These are phyloP conservation scores for Fusarium nelsonii DNA, from an alignment of 2,329 filamentous ascomycete species.

Conservation along the genomic window DNA sequence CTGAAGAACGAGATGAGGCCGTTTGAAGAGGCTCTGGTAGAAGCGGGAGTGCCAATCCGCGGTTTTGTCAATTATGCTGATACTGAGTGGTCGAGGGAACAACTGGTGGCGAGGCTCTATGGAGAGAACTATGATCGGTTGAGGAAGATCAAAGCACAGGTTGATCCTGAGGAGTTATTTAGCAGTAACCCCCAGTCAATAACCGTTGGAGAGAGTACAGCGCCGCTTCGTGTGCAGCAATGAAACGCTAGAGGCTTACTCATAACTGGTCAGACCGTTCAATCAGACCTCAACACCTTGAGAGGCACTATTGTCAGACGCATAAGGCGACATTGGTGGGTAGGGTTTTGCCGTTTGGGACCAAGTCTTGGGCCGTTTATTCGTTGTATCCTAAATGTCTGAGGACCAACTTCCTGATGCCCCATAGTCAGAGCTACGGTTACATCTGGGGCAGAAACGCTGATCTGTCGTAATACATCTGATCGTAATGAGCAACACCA, in stretches of 20 bases:
- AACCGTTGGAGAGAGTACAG: background rate
- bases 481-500: background rate
- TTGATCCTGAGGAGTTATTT: slow-evolving; percentile 36
- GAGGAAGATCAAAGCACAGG: slow-evolving; percentile 24
- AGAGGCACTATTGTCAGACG: too few relatives aligned
- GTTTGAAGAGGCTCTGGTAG: slow-evolving; percentile 28
- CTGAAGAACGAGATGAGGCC: slow-evolving; percentile 32
- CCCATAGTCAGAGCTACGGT: background rate
- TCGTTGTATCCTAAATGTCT: too few relatives aligned
- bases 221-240: background rate
- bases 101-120: slow-evolving; percentile 37
- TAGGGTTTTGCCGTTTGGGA: too few relatives aligned
- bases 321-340: too few relatives aligned
- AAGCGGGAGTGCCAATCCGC: slow-evolving; percentile 24
- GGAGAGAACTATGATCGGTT: slow-evolving; percentile 34
- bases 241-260: too few relatives aligned
- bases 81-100: slow-evolving; percentile 25
- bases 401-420: too few relatives aligned
- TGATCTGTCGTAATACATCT: background rate
- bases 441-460: background rate
- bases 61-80: slow-evolving; percentile 45
- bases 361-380: too few relatives aligned
- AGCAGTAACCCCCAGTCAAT: slow-evolving; percentile 31
- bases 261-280: too few relatives aligned
- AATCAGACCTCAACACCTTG: too few relatives aligned